Evolutionary conservation across 148 eudicot genomes (phyloP), one percentile per base, ranked within the genome.

Genomic region (Simmondsia chinensis): DNA sequence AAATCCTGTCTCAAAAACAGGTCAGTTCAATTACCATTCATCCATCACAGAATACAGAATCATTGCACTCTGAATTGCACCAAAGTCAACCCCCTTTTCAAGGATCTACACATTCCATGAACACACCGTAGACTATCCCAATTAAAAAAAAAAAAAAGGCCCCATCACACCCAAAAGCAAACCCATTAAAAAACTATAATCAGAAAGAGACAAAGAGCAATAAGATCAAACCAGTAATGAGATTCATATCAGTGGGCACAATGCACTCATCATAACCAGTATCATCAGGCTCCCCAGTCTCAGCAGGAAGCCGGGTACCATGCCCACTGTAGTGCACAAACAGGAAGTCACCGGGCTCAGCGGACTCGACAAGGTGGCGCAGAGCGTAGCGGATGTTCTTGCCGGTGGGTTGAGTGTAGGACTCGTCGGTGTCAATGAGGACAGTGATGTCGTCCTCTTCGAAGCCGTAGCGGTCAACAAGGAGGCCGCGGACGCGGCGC

Each of bases 251-350:
- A 48, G 66, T 48, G 36, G 88, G 80, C 34, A 80, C 80, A 33
- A 80, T 80, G 4, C 80, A 79, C 54, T 80, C 87, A 29, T 80
- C 87, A n/a, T n/a, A n/a, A n/a, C n/a, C n/a, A 40, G 50, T 48
- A 31, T 40, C 51, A 11, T 40, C 56, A 10, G 65, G 63, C 56
- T 64, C 72, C 19, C 18, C 23, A 1, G 56, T 57, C 22, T 45
- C 60, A n/a, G 69, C 61, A 1, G 64, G 74, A 16, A 72, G 63
- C 38, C 63, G 46, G 1, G 77, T 72, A 12, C 88, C 88, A 33
- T 80, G 88, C 12, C 88, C 88, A n/a, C 80, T 72, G 25, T 72
- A 80, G 20, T 80, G 83, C 17, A 80, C 66, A 60, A 56, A 76
- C 4, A 80, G 62, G 35, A 76, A 67, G 41, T 73, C 88, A 18